A percentile compares a stretch with the other conserved stretches of the same genome.
Conservation (phyloP, 805 yeast genomes). For the Maudiozyma bulderi region DNA sequence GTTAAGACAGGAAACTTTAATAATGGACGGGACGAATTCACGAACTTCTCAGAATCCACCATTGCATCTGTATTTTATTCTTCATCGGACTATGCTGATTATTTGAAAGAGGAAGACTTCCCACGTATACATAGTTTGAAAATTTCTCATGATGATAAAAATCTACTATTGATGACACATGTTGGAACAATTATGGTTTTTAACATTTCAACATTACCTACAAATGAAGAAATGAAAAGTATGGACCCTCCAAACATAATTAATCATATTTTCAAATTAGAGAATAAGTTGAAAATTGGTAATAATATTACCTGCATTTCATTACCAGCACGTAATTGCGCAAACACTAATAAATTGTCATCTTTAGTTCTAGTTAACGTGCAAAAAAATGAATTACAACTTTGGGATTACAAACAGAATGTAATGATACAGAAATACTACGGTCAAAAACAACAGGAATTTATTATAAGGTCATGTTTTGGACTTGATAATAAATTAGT, state of each 20-base stretch:
- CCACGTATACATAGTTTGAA: conserved; percentile 59
- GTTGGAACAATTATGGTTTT: conserved; percentile 54
- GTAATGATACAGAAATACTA: conserved; percentile 51
- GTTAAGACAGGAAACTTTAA: not conserved
- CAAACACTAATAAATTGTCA: conserved; percentile 1
- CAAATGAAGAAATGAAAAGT: conserved; percentile 7
- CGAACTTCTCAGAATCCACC: no score
- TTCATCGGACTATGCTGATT: no score
- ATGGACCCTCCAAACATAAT: conserved; percentile 9
- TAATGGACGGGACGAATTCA: no score
- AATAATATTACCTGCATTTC: conserved; percentile 58
- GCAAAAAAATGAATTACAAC: conserved; percentile 65
- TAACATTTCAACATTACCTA: conserved; percentile 32
- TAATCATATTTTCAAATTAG: conserved; percentile 20
- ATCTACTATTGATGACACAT: conserved; percentile 55
- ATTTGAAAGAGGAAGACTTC: conserved; percentile 15
- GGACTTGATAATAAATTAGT: conserved; percentile 64
- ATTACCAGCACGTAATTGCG: conserved; percentile 30
- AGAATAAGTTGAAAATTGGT: conserved; percentile 40
- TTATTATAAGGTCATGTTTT: conserved; percentile 65
- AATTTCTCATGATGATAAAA: conserved; percentile 52
- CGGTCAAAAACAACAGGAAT: conserved; percentile 65
- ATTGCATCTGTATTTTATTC: no score
- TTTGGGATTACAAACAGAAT: conserved; percentile 64
- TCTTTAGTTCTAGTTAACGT: conserved; percentile 49